Evolutionary conservation across 331 rosid species (phyloP).

Genomic region (Malus hybrid): DNA sequence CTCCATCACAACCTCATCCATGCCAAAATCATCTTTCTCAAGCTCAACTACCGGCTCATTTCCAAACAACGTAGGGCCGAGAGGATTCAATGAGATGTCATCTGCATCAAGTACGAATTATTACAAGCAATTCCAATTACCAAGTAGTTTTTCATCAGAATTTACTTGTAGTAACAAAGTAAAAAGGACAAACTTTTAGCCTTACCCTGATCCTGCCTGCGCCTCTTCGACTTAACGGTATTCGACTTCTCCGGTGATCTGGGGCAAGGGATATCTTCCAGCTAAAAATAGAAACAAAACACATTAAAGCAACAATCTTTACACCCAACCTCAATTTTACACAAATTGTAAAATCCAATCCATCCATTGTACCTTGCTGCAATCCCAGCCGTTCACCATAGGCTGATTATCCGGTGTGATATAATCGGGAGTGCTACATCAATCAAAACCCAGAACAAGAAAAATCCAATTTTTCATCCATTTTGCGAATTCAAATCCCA

Average conservation of each 20-base stretch:
- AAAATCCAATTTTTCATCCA: no score
- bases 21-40: constrained; percentile 40
- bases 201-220: constrained; percentile 45
- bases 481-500: no score
- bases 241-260: constrained; percentile 76
- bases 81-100: constrained; percentile 35
- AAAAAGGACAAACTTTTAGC: neutral
- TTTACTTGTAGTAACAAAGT: neutral
- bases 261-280: constrained; percentile 81
- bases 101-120: constrained; percentile 27
- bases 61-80: constrained; percentile 46
- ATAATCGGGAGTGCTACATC: no score
- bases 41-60: constrained; percentile 47
- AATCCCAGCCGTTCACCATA: no score
- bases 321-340: no score
- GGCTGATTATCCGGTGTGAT: no score
- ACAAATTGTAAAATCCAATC: no score
- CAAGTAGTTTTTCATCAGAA: neutral
- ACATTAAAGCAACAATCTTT: no score
- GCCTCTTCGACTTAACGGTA: constrained; percentile 56
- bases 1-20: constrained; percentile 45
- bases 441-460: neutral
- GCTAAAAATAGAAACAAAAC: neutral
- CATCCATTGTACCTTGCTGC: no score
- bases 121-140: neutral